A percentile compares a stretch with the other conserved stretches of the same genome.
Conservation (phyloP, 129 eudicot species). For the Lonicera japonica region DNA sequence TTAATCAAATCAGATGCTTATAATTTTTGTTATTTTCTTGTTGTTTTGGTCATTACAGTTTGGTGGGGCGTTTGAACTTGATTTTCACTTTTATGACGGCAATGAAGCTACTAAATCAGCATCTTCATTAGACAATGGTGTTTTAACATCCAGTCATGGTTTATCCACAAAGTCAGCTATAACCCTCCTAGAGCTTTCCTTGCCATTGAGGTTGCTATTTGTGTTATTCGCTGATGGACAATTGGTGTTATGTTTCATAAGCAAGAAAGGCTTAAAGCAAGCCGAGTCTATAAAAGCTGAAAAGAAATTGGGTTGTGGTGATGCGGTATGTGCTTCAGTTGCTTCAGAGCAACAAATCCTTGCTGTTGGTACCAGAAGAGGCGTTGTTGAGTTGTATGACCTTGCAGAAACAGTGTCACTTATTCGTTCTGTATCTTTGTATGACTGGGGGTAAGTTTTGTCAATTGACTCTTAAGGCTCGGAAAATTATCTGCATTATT, state of each 20-base stretch:
- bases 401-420: conserved; percentile 65
- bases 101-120: conserved; percentile 33
- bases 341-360: conserved; percentile 88
- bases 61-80: conserved; percentile 66
- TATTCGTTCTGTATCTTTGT: conserved; percentile 77
- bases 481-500: conserved; percentile 12
- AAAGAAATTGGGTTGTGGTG: conserved; percentile 61
- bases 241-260: conserved; percentile 70
- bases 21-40: neutral
- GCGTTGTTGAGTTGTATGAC: conserved; percentile 74
- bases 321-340: conserved; percentile 76
- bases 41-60: conserved; percentile 51
- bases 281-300: conserved; percentile 68
- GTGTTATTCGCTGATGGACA: conserved; percentile 73
- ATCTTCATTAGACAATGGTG: conserved; percentile 49
- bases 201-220: conserved; percentile 50
- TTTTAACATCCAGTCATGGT: conserved; percentile 21
- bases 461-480: conserved; percentile 9
- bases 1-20: too few relatives aligned
- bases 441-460: conserved; percentile 97
- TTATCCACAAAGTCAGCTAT: conserved; percentile 38
- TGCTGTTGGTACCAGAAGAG: conserved; percentile 94
- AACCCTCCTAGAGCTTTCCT: conserved; percentile 54
- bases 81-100: conserved; percentile 27
- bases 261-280: conserved; percentile 78